A percentile compares a stretch with the other conserved stretches of the same genome.
phyloP scores from a whole-genome alignment of 371 early-diverging fungal species.

The Coemansia linderi region DNA sequence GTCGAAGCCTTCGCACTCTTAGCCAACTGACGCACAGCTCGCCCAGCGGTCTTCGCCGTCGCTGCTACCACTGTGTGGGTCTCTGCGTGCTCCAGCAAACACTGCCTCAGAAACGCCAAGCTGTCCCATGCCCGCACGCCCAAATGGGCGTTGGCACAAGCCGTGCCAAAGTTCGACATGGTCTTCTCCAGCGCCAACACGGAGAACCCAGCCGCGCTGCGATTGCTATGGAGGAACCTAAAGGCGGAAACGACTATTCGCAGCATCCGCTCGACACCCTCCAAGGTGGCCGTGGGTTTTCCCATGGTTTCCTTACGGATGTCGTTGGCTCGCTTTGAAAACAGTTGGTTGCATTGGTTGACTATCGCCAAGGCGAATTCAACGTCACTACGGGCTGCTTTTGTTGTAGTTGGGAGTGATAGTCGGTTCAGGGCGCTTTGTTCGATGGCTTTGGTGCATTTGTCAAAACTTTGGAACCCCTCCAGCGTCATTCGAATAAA shows the following conservation, averaged over 20 bases:
- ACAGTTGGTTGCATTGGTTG: slow-evolving; percentile 45
- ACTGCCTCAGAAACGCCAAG: slow-evolving; percentile 22
- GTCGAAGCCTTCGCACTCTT: slow-evolving; percentile 3
- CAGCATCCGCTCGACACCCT: slow-evolving; percentile 20
- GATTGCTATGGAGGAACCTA: slow-evolving; percentile 21
- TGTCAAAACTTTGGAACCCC: slow-evolving; percentile 16
- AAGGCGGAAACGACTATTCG: slow-evolving; percentile 28
- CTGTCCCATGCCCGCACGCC: slow-evolving; percentile 31
- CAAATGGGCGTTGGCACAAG: slow-evolving; percentile 40
- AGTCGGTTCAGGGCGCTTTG: slow-evolving; percentile 27
- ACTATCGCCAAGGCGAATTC: slow-evolving; percentile 40
- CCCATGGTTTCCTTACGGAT: slow-evolving; percentile 11
- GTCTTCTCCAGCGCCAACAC: slow-evolving; percentile 45
- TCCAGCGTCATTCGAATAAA: slow-evolving; percentile 10
- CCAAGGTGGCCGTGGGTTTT: neutral
- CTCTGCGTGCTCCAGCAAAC: slow-evolving; percentile 38
- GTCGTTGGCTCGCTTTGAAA: slow-evolving; percentile 18
- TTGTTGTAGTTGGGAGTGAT: neutral
- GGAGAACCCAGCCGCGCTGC: slow-evolving; percentile 33
- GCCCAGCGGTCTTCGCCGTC: neutral
- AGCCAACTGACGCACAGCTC: slow-evolving; percentile 29
- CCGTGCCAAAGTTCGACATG: slow-evolving; percentile 35
- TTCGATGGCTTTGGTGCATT: slow-evolving; percentile 33
- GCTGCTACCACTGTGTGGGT: slow-evolving; percentile 13
- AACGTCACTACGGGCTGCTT: slow-evolving; percentile 16